These are phyloP conservation scores for Pseudocohnilembus persalinus DNA, from an alignment of 169 alveolate genomes.

Conservation along the genomic window DNA sequence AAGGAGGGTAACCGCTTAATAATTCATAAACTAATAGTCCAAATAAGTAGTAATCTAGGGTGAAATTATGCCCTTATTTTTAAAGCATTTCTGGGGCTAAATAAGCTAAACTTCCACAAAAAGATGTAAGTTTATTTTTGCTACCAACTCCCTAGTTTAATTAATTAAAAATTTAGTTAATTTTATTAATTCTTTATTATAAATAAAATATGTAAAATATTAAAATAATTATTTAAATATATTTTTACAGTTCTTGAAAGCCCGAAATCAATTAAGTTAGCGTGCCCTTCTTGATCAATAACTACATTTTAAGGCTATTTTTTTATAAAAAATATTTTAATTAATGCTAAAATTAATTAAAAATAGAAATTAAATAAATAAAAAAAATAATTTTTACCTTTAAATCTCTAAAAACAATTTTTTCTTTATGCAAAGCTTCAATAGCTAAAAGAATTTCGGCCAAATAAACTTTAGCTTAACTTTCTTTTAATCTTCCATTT, in stretches of 20 bases:
- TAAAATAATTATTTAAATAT: too few species aligned
- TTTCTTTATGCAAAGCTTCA: slow-evolving; percentile 83
- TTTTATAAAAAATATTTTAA: slow-evolving; percentile 61
- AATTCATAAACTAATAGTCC: slow-evolving; percentile 65
- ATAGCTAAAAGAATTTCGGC: slow-evolving; percentile 77
- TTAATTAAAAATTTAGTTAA: too few species aligned
- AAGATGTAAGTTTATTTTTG: slow-evolving; percentile 46
- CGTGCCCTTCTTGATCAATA: slow-evolving; percentile 12
- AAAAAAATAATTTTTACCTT: slow-evolving; percentile 66
- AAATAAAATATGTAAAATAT: too few species aligned
- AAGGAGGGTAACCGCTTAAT: slow-evolving; percentile 48
- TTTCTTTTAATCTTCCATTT: slow-evolving; percentile 70
- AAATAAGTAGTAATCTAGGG: slow-evolving; percentile 66
- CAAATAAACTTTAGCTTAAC: slow-evolving; percentile 65
- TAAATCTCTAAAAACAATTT: slow-evolving; percentile 81
- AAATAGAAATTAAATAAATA: slow-evolving; percentile 67
- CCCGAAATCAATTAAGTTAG: not conserved
- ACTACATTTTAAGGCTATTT: slow-evolving; percentile 60
- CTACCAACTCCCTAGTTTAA: not conserved
- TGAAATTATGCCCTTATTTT: slow-evolving; percentile 57
- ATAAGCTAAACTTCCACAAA: slow-evolving; percentile 68
- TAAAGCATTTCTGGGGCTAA: slow-evolving; percentile 71
- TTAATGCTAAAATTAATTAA: too few species aligned
- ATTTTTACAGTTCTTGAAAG: too few species aligned
- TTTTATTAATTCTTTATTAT: too few species aligned